Base-by-base conservation (phyloP, 228 moss, liverwort and hornwort genomes). In the Sphagnum fallax region DNA sequence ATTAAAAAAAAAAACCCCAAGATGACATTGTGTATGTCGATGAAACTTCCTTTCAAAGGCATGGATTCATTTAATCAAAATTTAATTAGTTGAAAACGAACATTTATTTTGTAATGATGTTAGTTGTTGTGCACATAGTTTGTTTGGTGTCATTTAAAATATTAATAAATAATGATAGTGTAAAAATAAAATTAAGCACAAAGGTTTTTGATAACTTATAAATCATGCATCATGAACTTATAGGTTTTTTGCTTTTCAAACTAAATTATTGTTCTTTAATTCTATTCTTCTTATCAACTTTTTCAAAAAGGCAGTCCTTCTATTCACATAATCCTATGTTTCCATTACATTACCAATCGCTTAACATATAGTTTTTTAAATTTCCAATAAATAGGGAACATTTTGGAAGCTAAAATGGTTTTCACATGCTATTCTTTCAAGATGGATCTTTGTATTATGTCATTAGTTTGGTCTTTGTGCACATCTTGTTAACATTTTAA, bases 211-310 rank as follows among this genome's bases (percentile, higher is more conserved):
- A 62, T 71, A 51, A 80, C 82, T 4, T 94, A 98, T 76, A 68
- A 80, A 32, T 70, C 58, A 61, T 94, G 98, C 76, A 78, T 98
- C 50, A 72, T 53, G 47, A 81, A 76, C 63, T 77, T 92, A 68
- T 86, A 89, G 48, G 79, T 71, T 48, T 67, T 74, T 14, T 89
- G 94, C 69, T 81, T 75, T 48, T 59, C 72, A 65, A 89, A 90
- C 63, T 85, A 84, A 62, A 70, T 71, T 70, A 63, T 87, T 59
- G 84, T 92, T 16, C 77, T 98, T 49, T 79, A 89, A 65, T 73
- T 81, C 53, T 32, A 78, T 94, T 51, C 69, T 79, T 55, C 93
- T 92, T 15, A 86, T 98, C 65, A 83, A 69, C 78, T 98, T 79
- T 32, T 75, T 90, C 93, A 32, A 73, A 69, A 69, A 77, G 88